Evolutionary conservation across 1,139 yeast species (phyloP).

Genomic region (Saccharomycopsis hybrid): DNA sequence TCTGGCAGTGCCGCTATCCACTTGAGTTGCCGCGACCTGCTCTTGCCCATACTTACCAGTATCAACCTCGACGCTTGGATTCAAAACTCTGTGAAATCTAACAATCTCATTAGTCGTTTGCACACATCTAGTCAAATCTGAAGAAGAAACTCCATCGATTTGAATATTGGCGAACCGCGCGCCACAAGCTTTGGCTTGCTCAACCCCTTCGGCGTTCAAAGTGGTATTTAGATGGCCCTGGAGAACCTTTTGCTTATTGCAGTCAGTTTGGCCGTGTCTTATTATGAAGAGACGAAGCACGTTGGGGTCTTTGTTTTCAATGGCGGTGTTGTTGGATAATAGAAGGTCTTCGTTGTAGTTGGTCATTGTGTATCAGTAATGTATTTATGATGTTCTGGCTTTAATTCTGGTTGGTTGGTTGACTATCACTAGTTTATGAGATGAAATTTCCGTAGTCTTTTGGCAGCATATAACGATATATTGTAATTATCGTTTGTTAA

Average conservation of each 20-base stretch:
- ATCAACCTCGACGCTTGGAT: no score
- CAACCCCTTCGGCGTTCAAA: conserved; percentile 50
- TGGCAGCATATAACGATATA: no score
- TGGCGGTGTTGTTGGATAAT: background rate
- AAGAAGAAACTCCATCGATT: conserved; percentile 48
- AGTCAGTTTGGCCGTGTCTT: conserved; percentile 78
- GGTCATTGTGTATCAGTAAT: no score
- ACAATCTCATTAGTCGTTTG: conserved; percentile 43
- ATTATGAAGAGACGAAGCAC: conserved; percentile 52
- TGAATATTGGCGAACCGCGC: conserved; percentile 33
- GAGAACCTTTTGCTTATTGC: conserved; percentile 55
- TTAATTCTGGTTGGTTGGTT: no score
- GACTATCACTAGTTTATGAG: no score
- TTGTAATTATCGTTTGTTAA: no score
- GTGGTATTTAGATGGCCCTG: conserved; percentile 70
- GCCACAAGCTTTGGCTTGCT: conserved; percentile 52
- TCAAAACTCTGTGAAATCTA: conserved; percentile 31
- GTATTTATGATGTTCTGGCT: no score
- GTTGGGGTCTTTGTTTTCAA: conserved; percentile 33
- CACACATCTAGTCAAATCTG: conserved; percentile 57
- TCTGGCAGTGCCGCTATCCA: background rate
- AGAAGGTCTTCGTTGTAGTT: no score
- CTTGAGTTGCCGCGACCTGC: no score
- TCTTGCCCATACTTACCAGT: no score
- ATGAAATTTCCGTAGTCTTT: no score